Evolutionary conservation across 768 basidiomycete species (phyloP).

Genomic region (Termitomyces heimii): DNA sequence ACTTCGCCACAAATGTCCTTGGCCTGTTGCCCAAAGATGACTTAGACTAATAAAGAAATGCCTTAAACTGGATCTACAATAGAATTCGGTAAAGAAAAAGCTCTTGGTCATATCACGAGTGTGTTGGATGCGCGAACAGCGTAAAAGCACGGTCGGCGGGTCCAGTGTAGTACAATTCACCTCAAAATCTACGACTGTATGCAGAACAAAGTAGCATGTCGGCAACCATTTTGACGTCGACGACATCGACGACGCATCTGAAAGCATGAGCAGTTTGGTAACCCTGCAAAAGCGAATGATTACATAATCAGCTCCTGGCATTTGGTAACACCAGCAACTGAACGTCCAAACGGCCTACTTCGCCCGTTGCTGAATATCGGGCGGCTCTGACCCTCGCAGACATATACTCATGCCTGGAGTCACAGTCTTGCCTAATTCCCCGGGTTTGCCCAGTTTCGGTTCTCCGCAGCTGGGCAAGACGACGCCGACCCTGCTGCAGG

Average conservation of each 20-base stretch:
- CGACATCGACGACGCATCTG: neutral
- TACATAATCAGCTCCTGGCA: slow-evolving; percentile 7
- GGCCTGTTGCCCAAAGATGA: no score
- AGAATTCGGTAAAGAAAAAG: neutral
- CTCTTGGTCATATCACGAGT: neutral
- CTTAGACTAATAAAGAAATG: no score
- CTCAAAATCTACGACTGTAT: neutral
- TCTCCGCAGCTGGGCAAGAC: slow-evolving; percentile 24
- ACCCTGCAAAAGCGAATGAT: neutral
- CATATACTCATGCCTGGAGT: slow-evolving; percentile 22
- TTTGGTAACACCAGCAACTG: neutral
- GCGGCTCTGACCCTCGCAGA: slow-evolving; percentile 4
- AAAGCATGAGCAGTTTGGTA: no score
- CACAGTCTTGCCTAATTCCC: slow-evolving; percentile 20
- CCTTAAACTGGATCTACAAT: neutral
- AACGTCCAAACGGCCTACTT: neutral
- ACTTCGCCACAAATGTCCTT: no score
- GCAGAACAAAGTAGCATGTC: neutral
- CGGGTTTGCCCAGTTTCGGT: slow-evolving; percentile 21
- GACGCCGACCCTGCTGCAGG: slow-evolving; percentile 12
- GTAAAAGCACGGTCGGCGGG: neutral
- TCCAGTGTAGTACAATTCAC: neutral
- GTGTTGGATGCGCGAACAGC: neutral
- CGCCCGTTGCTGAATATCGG: slow-evolving; percentile 6
- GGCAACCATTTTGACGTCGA: neutral